Percentiles rank a stretch among this genome's conserved stretches.
Conservation (phyloP, 106 monocot genomes). For the Acorus calamus region DNA sequence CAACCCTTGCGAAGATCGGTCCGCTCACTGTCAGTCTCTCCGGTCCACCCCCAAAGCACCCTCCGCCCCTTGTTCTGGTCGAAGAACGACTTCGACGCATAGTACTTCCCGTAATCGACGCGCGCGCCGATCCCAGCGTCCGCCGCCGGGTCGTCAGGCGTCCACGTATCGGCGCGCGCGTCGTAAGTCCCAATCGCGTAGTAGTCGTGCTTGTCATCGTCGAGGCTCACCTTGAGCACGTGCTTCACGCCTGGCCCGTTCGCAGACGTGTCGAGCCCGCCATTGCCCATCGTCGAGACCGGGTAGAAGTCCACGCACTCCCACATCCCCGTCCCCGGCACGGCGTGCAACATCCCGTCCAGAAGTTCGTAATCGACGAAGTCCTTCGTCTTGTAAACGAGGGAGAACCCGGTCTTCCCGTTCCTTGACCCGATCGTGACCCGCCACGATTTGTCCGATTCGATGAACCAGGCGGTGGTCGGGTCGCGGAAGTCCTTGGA, state of each 20-base stretch:
- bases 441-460: conserved; percentile 33
- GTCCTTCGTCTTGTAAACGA: conserved; percentile 78
- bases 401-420: conserved; percentile 25
- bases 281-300: conserved; percentile 18
- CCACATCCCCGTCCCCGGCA: conserved; percentile 75
- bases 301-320: conserved; percentile 92
- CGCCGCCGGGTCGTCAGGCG: conserved; percentile 46
- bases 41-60: conserved; percentile 76
- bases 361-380: conserved; percentile 43
- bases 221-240: conserved; percentile 73
- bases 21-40: conserved; percentile 67
- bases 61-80: conserved; percentile 43
- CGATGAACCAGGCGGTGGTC: conserved; percentile 59
- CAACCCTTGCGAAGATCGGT: conserved; percentile 67
- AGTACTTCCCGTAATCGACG: conserved; percentile 78
- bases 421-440: conserved; percentile 60
- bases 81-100: conserved; percentile 92
- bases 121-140: conserved; percentile 77
- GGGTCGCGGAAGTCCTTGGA: conserved; percentile 59
- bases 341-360: conserved; percentile 37
- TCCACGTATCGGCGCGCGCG: conserved; percentile 30
- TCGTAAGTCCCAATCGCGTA: conserved; percentile 71
- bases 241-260: conserved; percentile 38
- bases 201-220: conserved; percentile 73
- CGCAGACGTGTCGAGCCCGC: conserved; percentile 59